Percentiles rank a stretch among this genome's conserved stretches.
phyloP scores from a whole-genome alignment of 1,139 yeast genomes.

The Eremothecium coryli region DNA sequence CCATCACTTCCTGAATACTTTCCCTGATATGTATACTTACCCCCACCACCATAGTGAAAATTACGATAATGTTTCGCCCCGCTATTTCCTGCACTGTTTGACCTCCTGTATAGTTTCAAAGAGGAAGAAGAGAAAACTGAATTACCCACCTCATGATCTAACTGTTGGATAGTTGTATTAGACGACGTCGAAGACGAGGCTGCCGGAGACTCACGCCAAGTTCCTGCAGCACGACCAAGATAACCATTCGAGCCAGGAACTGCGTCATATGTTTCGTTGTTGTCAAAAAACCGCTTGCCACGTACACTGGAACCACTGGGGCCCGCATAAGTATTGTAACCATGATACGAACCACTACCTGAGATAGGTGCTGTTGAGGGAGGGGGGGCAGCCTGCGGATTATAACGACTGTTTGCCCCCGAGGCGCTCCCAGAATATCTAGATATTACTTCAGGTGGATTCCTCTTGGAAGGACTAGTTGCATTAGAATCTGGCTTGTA shows the following conservation, averaged over 20 bases:
- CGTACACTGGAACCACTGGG: conserved; percentile 7
- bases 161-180: background rate
- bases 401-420: conserved; percentile 9
- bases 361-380: conserved; percentile 4
- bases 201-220: conserved; percentile 8
- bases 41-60: background rate
- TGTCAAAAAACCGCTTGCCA: conserved; percentile 15
- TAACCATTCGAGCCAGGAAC: conserved; percentile 4
- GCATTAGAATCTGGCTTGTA: conserved; percentile 15
- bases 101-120: conserved; percentile 4
- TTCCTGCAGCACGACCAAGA: conserved; percentile 4
- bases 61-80: conserved; percentile 2
- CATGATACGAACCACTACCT: conserved; percentile 5
- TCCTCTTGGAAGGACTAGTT: conserved; percentile 1
- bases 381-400: conserved; percentile 8
- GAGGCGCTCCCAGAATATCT: conserved; percentile 5
- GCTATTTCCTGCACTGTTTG: conserved; percentile 4
- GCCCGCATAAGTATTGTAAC: conserved; percentile 3
- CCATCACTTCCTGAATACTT: conserved; percentile 2
- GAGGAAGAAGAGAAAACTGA: background rate
- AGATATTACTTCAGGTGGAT: background rate
- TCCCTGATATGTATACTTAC: conserved; percentile 2
- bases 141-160: conserved; percentile 5
- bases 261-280: conserved; percentile 7
- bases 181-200: conserved; percentile 1